Evolutionary conservation across 169 alveolate species (phyloP).

Genomic region (Plasmodium gonderi): DNA sequence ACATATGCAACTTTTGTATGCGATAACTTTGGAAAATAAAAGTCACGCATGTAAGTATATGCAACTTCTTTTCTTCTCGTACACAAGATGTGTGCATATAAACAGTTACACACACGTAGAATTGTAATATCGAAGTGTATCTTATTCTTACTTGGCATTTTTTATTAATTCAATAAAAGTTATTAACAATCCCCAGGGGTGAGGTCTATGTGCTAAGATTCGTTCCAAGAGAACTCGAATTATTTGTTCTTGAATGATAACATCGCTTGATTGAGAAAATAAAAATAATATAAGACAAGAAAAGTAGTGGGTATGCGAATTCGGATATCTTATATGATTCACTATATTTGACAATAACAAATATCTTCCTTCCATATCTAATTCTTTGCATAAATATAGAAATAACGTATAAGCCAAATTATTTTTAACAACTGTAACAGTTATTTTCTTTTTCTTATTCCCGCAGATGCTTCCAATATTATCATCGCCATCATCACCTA

Average conservation of each 20-base stretch:
- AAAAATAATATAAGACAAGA: slow-evolving; percentile 84
- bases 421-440: slow-evolving; percentile 46
- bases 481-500: background rate
- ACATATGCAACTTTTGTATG: too few relatives aligned
- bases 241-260: slow-evolving; percentile 93
- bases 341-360: slow-evolving; percentile 93
- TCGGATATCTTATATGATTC: slow-evolving; percentile 97
- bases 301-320: slow-evolving; percentile 94
- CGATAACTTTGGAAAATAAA: too few relatives aligned
- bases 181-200: slow-evolving; percentile 97
- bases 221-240: slow-evolving; percentile 92
- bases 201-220: slow-evolving; percentile 92
- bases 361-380: slow-evolving; percentile 88
- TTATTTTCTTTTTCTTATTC: background rate
- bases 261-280: slow-evolving; percentile 87
- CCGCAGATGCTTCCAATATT: background rate
- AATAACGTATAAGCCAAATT: slow-evolving; percentile 76
- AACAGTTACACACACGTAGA: background rate
- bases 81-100: background rate
- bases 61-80: too few relatives aligned
- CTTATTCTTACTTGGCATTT: slow-evolving; percentile 84
- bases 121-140: background rate
- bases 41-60: too few relatives aligned
- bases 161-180: slow-evolving; percentile 89
- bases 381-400: slow-evolving; percentile 85